Conservation (phyloP, 2,329 filamentous ascomycete genomes). For the Periconia sp. region DNA sequence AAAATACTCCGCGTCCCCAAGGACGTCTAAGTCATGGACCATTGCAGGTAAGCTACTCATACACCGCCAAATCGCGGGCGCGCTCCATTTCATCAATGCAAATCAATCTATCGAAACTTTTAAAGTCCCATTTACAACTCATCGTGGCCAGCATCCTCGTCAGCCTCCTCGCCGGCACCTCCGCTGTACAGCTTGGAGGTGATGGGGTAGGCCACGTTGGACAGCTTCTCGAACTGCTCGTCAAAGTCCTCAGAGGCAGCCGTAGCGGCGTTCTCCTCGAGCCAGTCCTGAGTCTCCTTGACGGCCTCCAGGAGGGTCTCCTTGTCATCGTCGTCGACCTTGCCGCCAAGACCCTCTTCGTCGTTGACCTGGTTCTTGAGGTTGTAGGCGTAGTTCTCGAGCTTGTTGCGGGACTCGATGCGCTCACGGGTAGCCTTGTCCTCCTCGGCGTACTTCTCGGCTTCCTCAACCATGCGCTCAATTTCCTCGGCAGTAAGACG, state of each 20-base stretch:
- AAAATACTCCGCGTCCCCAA: conserved; percentile 23
- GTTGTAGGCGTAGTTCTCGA: conserved; percentile 99
- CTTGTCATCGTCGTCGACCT: conserved; percentile 99
- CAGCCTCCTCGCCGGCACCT: conserved; percentile 65
- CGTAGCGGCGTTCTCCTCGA: conserved; percentile 89
- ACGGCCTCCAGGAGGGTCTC: conserved; percentile 92
- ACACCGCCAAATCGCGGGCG: conserved; percentile 26
- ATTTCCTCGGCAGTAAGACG: conserved; percentile 96
- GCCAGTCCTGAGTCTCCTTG: conserved; percentile 97
- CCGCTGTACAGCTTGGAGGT: conserved; percentile 92
- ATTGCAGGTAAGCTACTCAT: conserved; percentile 33
- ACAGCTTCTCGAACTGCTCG: conserved; percentile 99
- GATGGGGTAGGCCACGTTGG: conserved; percentile 95
- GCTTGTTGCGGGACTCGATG: conserved; percentile 93
- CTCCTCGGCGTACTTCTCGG: conserved; percentile 98
- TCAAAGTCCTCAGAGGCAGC: conserved; percentile 94
- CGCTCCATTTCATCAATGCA: conserved; percentile 16
- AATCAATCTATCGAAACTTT: conserved; percentile 24
- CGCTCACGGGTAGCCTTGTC: conserved; percentile 98
- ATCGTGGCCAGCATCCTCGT: conserved; percentile 69
- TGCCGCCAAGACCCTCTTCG: conserved; percentile 93
- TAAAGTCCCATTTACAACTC: conserved; percentile 54
- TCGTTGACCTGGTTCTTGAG: conserved; percentile 99
- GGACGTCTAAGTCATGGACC: conserved; percentile 26
- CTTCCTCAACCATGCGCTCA: conserved; percentile 98